Base-by-base conservation (phyloP, 441 rosid genomes). In the Erodium moschatum region DNA sequence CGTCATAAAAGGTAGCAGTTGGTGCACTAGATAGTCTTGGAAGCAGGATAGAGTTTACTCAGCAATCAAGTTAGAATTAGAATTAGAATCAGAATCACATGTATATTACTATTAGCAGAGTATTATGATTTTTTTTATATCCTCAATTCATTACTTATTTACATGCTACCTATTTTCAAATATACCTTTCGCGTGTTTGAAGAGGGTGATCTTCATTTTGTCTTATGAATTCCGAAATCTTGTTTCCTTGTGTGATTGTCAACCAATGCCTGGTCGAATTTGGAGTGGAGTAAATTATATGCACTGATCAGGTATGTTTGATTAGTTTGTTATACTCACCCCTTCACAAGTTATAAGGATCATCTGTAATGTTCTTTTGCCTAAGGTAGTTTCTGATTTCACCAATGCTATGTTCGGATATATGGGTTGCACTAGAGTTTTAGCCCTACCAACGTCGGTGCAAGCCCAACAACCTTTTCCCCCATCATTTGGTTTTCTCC, bases 31-130 rank as follows among this genome's bases (percentile, higher is more conserved):
- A 19, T 54, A 54, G 61, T 54, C 7, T 15, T 15, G 7, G 60
- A 6, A 54, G 61, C 61, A 54, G 72, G 54, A 46, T 40, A 60
- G 66, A 65, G 69, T 62, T 66, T 50, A 63, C 68, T 73, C 74
- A 67, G 80, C 64, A 62, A 79, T 67, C 73, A 76, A 78, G 52
- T 77, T 29, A 75, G 79, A 66, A 65, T 72, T 78, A 78, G 85
- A 76, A 64, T 40, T 77, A 80, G 31, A 29, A 29, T 29, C 31
- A 29, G 31, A 54, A 54, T 54, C 61, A 54, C 81, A 29, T 83
- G 83, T 85, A 83, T 67, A 80, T 80, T 76, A 29, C 4, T 29
- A 29, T 29, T 29, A 29, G 31, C 31, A 29, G 31, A 64, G 76
- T 73, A 65, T 74, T 77, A 3, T 11, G 44, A 61, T 20, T 61